Base-by-base conservation (phyloP, 106 monocot species). In the Apostasia ramifera region DNA sequence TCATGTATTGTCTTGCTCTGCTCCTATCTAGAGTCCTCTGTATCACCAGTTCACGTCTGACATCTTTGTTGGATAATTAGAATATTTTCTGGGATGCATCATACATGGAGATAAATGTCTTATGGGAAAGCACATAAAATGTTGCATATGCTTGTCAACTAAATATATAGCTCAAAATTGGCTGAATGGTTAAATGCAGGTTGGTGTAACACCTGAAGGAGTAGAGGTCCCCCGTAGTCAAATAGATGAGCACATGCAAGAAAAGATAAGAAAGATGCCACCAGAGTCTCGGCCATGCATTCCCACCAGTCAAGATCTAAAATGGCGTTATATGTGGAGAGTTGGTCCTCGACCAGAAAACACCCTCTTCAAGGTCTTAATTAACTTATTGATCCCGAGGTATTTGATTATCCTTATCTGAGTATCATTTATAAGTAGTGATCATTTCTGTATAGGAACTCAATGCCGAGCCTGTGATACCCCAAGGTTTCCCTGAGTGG, bases 261-360 rank as follows among this genome's bases (percentile, higher is more conserved):
- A 80, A 61, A 82, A 89, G 65, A 81, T 95, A 67, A 82, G 55
- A 15, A 73, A 14, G 56, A 91, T 95, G 75, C 86, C 95, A 0
- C 69, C 88, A 44, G 85, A 86, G 64, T 77, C 63, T 69, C 85
- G 69, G 51, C 95, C 95, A 70, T 74, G 73, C 3, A 78, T 71
- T 49, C 95, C 95, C 26, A 69, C 56, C 38, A 84, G 86, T 8
- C 81, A 88, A 47, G 95, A 95, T 79, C 95, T 91, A 37, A 95
- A 95, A 82, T 95, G 95, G 95, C 70, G 95, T 58, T 95, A 91
- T 76, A 95, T 95, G 95, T 95, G 95, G 95, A 91, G 95, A 78
- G 84, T 88, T 1, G 95, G 95, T 38, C 84, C 91, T 54, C 83
- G 91, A 1, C 95, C 95, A 69, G 51, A 67, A 78, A 82, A 76